Percentiles rank a stretch among this genome's conserved stretches.
Conservation (phyloP, 441 rosid species). For the Erodium texanum region DNA sequence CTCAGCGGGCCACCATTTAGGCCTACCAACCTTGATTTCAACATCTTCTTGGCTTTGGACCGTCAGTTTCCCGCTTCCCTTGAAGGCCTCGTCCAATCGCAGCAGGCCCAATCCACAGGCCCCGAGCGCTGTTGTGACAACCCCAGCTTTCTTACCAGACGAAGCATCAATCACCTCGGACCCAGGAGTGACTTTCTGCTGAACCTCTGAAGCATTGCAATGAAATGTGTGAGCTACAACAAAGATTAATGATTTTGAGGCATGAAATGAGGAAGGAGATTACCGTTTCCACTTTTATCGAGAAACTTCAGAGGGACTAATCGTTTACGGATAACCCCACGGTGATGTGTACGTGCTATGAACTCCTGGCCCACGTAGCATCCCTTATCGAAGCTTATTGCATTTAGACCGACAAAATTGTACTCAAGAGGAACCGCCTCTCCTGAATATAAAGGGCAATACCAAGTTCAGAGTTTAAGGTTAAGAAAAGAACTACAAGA, state of each 20-base stretch:
- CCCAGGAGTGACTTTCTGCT: slow-evolving; percentile 49
- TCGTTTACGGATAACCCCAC: slow-evolving; percentile 82
- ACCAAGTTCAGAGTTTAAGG: background rate
- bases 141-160: slow-evolving; percentile 61
- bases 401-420: slow-evolving; percentile 75
- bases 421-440: slow-evolving; percentile 87
- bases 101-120: slow-evolving; percentile 67
- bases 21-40: slow-evolving; percentile 57
- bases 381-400: slow-evolving; percentile 89
- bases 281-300: slow-evolving; percentile 49
- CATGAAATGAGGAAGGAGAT: background rate
- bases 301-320: slow-evolving; percentile 61
- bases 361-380: slow-evolving; percentile 97
- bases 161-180: slow-evolving; percentile 50
- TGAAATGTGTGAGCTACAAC: background rate
- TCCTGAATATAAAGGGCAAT: slow-evolving; percentile 31
- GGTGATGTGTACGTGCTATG: slow-evolving; percentile 83
- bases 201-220: slow-evolving; percentile 37
- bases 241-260: background rate
- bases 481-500: background rate
- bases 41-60: slow-evolving; percentile 47
- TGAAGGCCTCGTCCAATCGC: slow-evolving; percentile 61
- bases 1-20: slow-evolving; percentile 79
- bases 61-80: slow-evolving; percentile 28
- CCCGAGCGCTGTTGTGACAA: slow-evolving; percentile 55